Conservation (phyloP, 2,329 filamentous ascomycete genomes). For the Claviceps sp. region DNA sequence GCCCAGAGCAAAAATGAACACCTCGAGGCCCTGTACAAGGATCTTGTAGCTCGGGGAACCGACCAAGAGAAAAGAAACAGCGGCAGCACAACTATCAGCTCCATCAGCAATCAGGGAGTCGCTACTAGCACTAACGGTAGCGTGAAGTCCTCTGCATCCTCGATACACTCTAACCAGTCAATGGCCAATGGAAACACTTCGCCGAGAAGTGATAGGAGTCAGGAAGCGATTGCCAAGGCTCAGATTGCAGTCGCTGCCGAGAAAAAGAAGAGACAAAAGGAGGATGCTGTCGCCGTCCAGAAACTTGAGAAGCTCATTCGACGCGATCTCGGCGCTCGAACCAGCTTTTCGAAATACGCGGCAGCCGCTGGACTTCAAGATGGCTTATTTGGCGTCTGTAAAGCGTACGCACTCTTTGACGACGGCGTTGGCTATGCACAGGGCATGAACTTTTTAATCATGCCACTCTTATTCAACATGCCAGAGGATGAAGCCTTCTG, state of each 20-base stretch:
- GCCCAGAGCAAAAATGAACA: conserved; percentile 92
- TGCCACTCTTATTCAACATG: conserved; percentile 97
- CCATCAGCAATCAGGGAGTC: conserved; percentile 36
- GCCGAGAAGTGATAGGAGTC: conserved; percentile 45
- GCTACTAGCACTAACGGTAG: conserved; percentile 46
- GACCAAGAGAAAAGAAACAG: conserved; percentile 59
- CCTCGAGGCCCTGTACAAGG: conserved; percentile 73
- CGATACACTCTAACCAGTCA: conserved; percentile 67
- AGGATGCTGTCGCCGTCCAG: conserved; percentile 57
- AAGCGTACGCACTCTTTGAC: conserved; percentile 92
- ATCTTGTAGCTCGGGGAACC: conserved; percentile 66
- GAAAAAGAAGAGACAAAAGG: conserved; percentile 65
- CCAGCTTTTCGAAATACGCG: conserved; percentile 93
- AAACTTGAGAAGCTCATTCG: conserved; percentile 88
- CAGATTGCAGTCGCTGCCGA: conserved; percentile 52
- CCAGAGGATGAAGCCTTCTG: conserved; percentile 95
- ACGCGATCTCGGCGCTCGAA: conserved; percentile 79
- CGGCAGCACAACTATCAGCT: conserved; percentile 37
- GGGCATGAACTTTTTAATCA: conserved; percentile 96
- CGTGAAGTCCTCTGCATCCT: conserved; percentile 67
- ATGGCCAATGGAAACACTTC: conserved; percentile 42
- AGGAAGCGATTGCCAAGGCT: conserved; percentile 51
- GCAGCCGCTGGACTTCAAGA: conserved; percentile 85
- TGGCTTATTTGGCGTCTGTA: conserved; percentile 87
- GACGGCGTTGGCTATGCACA: conserved; percentile 93